phyloP scores from a whole-genome alignment of 192 early-diverging fungal genomes.

The Linderina pennispora region DNA sequence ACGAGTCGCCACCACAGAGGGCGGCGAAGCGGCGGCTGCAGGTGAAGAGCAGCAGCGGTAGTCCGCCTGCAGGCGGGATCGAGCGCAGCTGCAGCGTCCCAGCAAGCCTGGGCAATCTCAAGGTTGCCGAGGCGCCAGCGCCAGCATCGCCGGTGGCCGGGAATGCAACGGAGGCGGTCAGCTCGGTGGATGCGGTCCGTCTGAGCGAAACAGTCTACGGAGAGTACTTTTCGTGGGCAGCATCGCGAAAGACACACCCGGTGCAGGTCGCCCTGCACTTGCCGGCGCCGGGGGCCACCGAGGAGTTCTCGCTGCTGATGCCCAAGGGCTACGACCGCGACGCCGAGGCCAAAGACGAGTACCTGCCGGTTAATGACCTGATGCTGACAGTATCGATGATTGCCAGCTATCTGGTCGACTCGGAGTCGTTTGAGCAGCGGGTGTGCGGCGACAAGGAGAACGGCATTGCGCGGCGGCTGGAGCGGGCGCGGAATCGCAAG shows the following conservation, averaged over 20 bases:
- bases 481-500: conserved; percentile 69
- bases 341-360: conserved; percentile 56
- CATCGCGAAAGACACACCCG: not conserved
- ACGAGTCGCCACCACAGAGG: too few species aligned
- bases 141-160: too few species aligned
- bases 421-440: conserved; percentile 27
- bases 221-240: conserved; percentile 25
- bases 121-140: not conserved
- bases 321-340: conserved; percentile 36
- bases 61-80: too few species aligned
- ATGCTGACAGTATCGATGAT: conserved; percentile 62
- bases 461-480: conserved; percentile 70
- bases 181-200: conserved; percentile 34
- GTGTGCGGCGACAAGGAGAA: conserved; percentile 58
- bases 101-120: not conserved
- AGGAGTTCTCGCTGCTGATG: conserved; percentile 35
- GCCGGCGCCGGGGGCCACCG: conserved; percentile 16
- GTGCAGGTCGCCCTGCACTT: conserved; percentile 16
- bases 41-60: too few species aligned
- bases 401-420: conserved; percentile 51
- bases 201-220: conserved; percentile 38
- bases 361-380: conserved; percentile 79
- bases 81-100: conserved; percentile 19
- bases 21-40: conserved; percentile 1
- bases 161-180: too few species aligned